Base-by-base conservation (phyloP, 2,329 filamentous ascomycete genomes). In the Parastagonospora avenae region DNA sequence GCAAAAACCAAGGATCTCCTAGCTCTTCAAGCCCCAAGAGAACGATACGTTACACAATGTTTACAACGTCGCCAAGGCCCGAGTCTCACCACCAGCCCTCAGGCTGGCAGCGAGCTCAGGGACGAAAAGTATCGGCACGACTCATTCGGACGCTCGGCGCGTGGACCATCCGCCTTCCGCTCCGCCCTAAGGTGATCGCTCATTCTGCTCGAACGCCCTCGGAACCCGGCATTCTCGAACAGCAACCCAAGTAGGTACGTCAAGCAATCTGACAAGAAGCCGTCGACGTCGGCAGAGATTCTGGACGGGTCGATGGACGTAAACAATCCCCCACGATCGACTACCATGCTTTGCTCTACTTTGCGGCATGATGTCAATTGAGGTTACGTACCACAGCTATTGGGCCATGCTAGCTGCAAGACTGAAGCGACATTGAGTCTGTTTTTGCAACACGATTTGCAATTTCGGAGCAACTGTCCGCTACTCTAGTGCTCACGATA, bases 51-150 rank as follows among this genome's bases (percentile, higher is more conserved):
- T n/a, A 16, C 33, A 15, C 33, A 14, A 8, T n/a, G 33, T 16
- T 36, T 16, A 9, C 16, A 9, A 8, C 33, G 15, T 24, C 19
- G 19, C 19, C 19, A 24, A 16, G 33, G 33, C 33, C 8, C 4
- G 11, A 15, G 33, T 8, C 19, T 24, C 19, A 24, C 19, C 19
- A 3, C 19, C 19, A n/a, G n/a, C n/a, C 19, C 5, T 24, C 19
- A 5, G 19, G 5, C 19, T 24, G 19, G 24, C 29, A 38, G 32
- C 46, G 14, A 36, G 39, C 40, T 32, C 27, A 43, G 42, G 60
- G 63, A 64, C 60, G 52, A 61, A 65, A 55, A 48, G 42, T 32
- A 30, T 50, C 62, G 57, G 44, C 46, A 43, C 44, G 46, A 37
- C 55, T 40, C 39, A 6, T 38, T 51, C 49, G 46, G 44, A 42